phyloP scores from a whole-genome alignment of 345 rosid genomes.

The Lumnitzera racemosa region DNA sequence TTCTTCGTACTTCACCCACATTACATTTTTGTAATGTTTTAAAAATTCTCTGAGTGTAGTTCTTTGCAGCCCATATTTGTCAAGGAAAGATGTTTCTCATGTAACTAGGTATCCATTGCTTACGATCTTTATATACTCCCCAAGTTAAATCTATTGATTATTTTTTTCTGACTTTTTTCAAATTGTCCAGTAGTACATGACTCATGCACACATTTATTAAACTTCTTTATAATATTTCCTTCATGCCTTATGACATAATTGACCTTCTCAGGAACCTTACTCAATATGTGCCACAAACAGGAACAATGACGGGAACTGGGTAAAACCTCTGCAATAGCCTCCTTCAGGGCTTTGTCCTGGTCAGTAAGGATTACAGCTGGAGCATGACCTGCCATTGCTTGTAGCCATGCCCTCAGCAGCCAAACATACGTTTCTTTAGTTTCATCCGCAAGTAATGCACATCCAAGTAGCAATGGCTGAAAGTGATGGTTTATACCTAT shows the following conservation, averaged over 20 bases:
- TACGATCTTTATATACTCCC: constrained; percentile 5
- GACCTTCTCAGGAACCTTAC: constrained; percentile 45
- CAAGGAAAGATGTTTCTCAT: constrained; percentile 6
- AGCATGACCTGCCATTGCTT: constrained; percentile 32
- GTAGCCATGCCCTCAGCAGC: constrained; percentile 53
- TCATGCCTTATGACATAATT: constrained; percentile 36
- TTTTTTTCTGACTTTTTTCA: constrained; percentile 7
- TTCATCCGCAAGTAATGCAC: constrained; percentile 46
- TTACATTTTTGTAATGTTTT: not conserved
- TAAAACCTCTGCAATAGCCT: constrained; percentile 42
- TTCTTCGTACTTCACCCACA: not conserved
- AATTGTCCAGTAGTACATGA: constrained; percentile 27
- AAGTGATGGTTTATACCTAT: constrained; percentile 54
- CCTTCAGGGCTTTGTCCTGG: constrained; percentile 35
- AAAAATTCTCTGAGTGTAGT: constrained; percentile 5
- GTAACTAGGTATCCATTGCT: constrained; percentile 2
- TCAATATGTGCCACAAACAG: constrained; percentile 35
- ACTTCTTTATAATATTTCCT: constrained; percentile 29
- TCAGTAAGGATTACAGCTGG: constrained; percentile 50
- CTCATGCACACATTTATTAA: constrained; percentile 35
- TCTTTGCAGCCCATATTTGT: constrained; percentile 4
- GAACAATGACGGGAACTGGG: constrained; percentile 36
- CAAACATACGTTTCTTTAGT: constrained; percentile 37
- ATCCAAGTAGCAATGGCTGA: constrained; percentile 38
- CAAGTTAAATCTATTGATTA: not conserved